A percentile compares a stretch with the other conserved stretches of the same genome.
phyloP scores from a whole-genome alignment of 192 early-diverging fungal species.

The Rhizoclosmatium globosum region DNA sequence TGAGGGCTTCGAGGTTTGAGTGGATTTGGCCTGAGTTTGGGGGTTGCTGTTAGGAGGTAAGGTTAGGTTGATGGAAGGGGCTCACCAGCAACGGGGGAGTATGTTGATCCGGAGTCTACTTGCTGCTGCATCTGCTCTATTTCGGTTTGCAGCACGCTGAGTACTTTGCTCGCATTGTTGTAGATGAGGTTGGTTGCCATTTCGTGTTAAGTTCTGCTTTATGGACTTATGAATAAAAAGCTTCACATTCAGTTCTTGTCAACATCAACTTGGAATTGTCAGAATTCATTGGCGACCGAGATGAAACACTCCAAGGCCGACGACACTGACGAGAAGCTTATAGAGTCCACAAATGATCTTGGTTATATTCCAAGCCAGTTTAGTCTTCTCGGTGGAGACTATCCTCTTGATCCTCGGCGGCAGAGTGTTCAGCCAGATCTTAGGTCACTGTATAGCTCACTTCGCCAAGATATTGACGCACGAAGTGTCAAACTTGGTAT shows the following conservation, averaged over 20 bases:
- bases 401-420: too few relatives aligned
- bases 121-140: conserved; percentile 44
- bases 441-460: neutral
- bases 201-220: neutral
- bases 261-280: too few relatives aligned
- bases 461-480: neutral
- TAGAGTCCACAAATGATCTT: too few relatives aligned
- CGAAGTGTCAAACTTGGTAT: too few relatives aligned
- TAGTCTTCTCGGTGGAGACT: too few relatives aligned
- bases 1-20: conserved; percentile 47
- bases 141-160: conserved; percentile 41
- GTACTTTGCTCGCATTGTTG: conserved; percentile 50
- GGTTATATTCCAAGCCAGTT: too few relatives aligned
- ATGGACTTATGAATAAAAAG: too few relatives aligned
- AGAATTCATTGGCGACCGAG: too few relatives aligned
- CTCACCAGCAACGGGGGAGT: conserved; percentile 18
- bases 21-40: conserved; percentile 39
- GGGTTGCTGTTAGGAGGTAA: neutral
- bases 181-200: conserved; percentile 52
- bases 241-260: too few relatives aligned
- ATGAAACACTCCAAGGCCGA: too few relatives aligned
- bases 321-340: too few relatives aligned
- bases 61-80: neutral
- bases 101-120: conserved; percentile 35
- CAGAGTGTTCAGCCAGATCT: neutral